Base-by-base conservation (phyloP, 1,139 yeast genomes). In the Yamadazyma dendronema region DNA sequence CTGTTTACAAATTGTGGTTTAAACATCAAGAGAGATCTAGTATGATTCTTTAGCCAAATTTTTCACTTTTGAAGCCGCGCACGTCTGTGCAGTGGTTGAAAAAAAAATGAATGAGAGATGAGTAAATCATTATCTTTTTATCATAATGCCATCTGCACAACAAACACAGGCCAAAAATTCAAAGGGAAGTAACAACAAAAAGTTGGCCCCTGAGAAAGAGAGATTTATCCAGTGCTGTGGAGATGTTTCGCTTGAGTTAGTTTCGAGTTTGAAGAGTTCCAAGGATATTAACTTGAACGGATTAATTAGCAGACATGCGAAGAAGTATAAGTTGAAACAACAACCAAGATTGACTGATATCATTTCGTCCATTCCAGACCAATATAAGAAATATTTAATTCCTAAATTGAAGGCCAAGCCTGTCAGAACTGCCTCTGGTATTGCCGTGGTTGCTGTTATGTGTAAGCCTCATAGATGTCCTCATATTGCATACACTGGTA, bases 401-500 rank as follows among this genome's bases (percentile, higher is more conserved):
- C 98, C 98, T 3, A 90, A 90, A 62, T 72, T 92, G 35, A 88
- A 92, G 65, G 98, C 98, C 21, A 92, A 92, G 61, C 99, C 99
- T 0, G 97, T 92, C 34, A 77, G 99, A 61, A 94, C 99, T 0
- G 99, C 99, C 0, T 86, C 96, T 9, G 99, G 92, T 54, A 94
- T 92, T 42, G 98, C 98, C 5, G 98, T 92, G 16, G 98, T 92
- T 35, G 98, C 98, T 0, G 97, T 94, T 26, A 92, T 94, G 97
- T 92, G 97, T 67, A 94, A 92, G 61, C 98, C 98, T 3, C 98
- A 92, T 62, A 77, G 99, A 67, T 92, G 99, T 65, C 99, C 99
- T 23, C 99, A 92, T 61, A 94, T 92, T 54, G 97, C 98, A 23
- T 94, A 92, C 60, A 92, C 99, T 0, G 99, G 99, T 43, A 92